These are phyloP conservation scores for Tubosaeta sp. DNA, from an alignment of 768 basidiomycete species.

Conservation along the genomic window DNA sequence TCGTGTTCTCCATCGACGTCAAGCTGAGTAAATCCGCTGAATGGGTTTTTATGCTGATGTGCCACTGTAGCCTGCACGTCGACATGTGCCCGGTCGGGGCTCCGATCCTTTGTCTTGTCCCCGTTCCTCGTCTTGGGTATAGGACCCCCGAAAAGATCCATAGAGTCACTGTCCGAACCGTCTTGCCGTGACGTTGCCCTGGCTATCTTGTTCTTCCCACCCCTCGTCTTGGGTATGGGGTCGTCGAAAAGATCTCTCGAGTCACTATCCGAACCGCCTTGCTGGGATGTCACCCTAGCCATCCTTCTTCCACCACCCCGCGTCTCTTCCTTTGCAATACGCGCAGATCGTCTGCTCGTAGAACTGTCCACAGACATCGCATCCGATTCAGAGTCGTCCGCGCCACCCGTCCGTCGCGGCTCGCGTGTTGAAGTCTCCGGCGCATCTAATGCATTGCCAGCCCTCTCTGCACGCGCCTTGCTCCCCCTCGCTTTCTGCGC, in stretches of 20 bases:
- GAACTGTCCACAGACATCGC: slow-evolving; percentile 28
- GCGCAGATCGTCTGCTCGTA: slow-evolving; percentile 8
- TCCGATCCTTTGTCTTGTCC: not conserved
- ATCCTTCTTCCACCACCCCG: not conserved
- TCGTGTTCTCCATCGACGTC: slow-evolving; percentile 12
- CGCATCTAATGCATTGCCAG: not conserved
- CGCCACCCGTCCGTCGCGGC: slow-evolving; percentile 1
- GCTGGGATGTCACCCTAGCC: not conserved
- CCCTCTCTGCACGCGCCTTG: slow-evolving; percentile 1
- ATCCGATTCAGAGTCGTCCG: slow-evolving; percentile 21
- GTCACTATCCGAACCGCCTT: slow-evolving; percentile 4
- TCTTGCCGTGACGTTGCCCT: not conserved
- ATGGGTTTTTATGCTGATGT: not conserved
- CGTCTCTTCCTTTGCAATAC: slow-evolving; percentile 1
- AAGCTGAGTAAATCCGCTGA: not conserved
- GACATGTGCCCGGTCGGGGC: not conserved
- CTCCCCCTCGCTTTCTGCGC: slow-evolving; percentile 9
- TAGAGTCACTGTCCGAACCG: slow-evolving; percentile 3
- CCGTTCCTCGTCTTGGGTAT: not conserved
- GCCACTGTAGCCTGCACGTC: not conserved
- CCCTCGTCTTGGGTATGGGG: no score
- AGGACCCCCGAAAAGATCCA: slow-evolving; percentile 1
- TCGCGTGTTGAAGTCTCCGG: slow-evolving; percentile 6
- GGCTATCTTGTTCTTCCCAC: not conserved
- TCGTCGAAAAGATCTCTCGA: not conserved